Conservation (phyloP, 805 yeast genomes). For the Debaryomyces maramus region DNA sequence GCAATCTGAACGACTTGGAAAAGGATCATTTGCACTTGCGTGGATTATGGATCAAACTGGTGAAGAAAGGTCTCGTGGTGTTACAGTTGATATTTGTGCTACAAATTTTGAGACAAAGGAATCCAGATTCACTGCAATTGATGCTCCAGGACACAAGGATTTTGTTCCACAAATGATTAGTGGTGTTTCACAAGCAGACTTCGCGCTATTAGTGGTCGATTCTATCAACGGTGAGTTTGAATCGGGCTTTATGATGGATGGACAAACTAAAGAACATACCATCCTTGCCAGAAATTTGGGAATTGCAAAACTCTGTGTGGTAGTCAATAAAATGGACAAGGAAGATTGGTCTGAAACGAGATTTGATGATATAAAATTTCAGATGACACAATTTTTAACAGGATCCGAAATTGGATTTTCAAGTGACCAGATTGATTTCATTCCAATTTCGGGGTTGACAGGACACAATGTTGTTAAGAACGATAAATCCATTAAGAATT, state of each 20-base stretch:
- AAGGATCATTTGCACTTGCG: conserved; percentile 78
- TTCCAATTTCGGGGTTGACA: conserved; percentile 69
- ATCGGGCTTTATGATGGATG: conserved; percentile 62
- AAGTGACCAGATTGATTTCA: conserved; percentile 42
- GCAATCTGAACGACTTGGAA: conserved; percentile 68
- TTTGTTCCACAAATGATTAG: conserved; percentile 86
- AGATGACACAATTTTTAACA: conserved; percentile 51
- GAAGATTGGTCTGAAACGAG: conserved; percentile 56
- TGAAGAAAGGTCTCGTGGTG: conserved; percentile 76
- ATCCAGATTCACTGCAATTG: conserved; percentile 66
- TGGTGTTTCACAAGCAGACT: conserved; percentile 77
- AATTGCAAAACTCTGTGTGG: conserved; percentile 57
- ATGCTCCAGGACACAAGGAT: conserved; percentile 84
- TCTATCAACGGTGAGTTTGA: conserved; percentile 66
- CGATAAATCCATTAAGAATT: conserved; percentile 28
- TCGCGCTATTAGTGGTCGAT: conserved; percentile 73
- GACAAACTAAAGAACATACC: conserved; percentile 80
- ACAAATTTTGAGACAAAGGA: conserved; percentile 59
- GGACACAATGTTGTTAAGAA: conserved; percentile 65
- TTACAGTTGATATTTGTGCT: conserved; percentile 75
- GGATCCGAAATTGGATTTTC: conserved; percentile 52
- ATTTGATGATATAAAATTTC: conserved; percentile 49
- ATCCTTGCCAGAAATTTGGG: conserved; percentile 68
- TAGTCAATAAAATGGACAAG: conserved; percentile 70
- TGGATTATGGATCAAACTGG: conserved; percentile 83